Percentiles rank a stretch among this genome's conserved stretches.
Conservation (phyloP, 352 stramenopile species). For the Pythium rishiriense region DNA sequence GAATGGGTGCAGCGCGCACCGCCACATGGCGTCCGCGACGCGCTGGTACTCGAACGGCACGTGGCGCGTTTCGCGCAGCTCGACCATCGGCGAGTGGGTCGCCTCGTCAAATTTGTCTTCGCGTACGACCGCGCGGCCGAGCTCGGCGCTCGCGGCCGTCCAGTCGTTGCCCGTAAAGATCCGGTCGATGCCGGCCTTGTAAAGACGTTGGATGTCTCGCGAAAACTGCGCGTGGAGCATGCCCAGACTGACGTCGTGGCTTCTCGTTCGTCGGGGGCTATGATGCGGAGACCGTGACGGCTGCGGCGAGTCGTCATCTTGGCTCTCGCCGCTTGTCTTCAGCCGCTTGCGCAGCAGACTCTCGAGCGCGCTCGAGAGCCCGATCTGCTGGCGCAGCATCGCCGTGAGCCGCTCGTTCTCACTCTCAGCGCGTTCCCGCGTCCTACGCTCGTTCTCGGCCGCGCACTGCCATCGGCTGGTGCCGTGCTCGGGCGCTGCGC, state of each 20-base stretch:
- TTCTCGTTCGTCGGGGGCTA: no score
- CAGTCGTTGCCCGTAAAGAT: conserved; percentile 6
- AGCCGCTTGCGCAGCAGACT: conserved; percentile 7
- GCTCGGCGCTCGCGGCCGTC: conserved; percentile 2
- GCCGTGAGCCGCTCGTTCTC: conserved; percentile 14
- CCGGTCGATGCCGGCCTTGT: conserved; percentile 1
- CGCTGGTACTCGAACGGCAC: conserved; percentile 13
- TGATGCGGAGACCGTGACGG: no score
- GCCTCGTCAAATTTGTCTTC: not conserved
- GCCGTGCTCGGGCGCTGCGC: not conserved
- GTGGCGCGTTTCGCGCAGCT: conserved; percentile 12
- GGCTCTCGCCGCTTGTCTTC: not conserved
- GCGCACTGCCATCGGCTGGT: not conserved
- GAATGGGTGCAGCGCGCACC: not conserved
- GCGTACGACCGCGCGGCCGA: not conserved
- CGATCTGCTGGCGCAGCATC: conserved; percentile 12
- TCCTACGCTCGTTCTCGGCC: conserved; percentile 1
- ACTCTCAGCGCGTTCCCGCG: conserved; percentile 2
- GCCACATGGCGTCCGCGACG: conserved; percentile 14
- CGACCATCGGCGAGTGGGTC: not conserved
- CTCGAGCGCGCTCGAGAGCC: conserved; percentile 2
- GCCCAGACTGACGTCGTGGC: not conserved
- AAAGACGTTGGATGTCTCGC: conserved; percentile 13
- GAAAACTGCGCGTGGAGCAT: conserved; percentile 12
- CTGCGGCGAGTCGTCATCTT: not conserved